Evolutionary conservation across 148 eudicot genomes (phyloP).

Genomic region (Fagopyrum esculentum): DNA sequence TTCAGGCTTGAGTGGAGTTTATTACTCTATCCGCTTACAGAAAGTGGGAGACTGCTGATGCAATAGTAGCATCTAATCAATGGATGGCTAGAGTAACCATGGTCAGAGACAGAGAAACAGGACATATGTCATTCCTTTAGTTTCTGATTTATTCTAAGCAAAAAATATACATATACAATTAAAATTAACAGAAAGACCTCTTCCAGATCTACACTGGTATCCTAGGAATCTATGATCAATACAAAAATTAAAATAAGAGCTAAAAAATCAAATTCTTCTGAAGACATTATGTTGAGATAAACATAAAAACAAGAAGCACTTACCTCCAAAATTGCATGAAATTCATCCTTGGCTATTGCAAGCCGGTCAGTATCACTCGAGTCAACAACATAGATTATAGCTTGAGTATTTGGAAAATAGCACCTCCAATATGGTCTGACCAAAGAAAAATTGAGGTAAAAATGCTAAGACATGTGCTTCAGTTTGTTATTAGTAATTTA

Average conservation of each 20-base stretch:
- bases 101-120: neutral
- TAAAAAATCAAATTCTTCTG: neutral
- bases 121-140: neutral
- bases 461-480: neutral
- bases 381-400: constrained; percentile 93
- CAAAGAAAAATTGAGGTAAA: neutral
- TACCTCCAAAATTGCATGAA: constrained; percentile 95
- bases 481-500: neutral
- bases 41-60: neutral
- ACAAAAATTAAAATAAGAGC: neutral
- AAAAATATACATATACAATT: neutral
- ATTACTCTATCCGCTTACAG: neutral
- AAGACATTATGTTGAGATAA: neutral
- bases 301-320: neutral
- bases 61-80: neutral
- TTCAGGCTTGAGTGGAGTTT: neutral
- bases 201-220: neutral
- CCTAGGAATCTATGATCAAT: neutral
- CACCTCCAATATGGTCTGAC: constrained; percentile 97
- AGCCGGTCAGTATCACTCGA: constrained; percentile 97
- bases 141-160: neutral
- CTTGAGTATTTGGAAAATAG: constrained; percentile 98
- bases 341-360: constrained; percentile 90
- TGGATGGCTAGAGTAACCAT: neutral
- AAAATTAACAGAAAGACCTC: neutral